A percentile compares a stretch with the other conserved stretches of the same genome.
Evolutionary conservation across 2,329 filamentous ascomycete species (phyloP).

Genomic region (Verticillium dahliae): DNA sequence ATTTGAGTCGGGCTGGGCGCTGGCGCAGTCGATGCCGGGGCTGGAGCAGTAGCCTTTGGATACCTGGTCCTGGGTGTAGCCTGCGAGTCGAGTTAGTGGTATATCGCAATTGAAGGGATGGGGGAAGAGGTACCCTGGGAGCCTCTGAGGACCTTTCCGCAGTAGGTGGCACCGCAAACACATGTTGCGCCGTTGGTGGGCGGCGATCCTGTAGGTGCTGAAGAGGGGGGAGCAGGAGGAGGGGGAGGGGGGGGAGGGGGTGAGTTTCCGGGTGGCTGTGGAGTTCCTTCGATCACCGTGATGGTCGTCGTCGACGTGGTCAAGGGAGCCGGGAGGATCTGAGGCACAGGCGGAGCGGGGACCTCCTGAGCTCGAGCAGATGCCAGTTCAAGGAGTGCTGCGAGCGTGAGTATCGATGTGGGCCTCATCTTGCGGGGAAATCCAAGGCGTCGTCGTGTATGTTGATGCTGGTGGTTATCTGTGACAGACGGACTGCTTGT

Average conservation of each 20-base stretch:
- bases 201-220: background rate
- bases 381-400: slow-evolving; percentile 1
- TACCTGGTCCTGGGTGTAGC: slow-evolving; percentile 19
- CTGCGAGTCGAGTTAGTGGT: background rate
- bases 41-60: slow-evolving; percentile 29
- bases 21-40: slow-evolving; percentile 24
- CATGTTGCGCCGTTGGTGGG: slow-evolving; percentile 24
- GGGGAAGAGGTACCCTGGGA: slow-evolving; percentile 6
- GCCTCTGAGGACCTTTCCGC: slow-evolving; percentile 27
- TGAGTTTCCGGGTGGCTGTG: background rate
- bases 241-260: background rate
- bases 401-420: background rate
- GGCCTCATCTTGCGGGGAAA: background rate
- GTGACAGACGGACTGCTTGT: too few species aligned
- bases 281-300: slow-evolving; percentile 3
- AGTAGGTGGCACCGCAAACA: slow-evolving; percentile 35
- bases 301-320: slow-evolving; percentile 4
- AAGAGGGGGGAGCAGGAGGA: background rate
- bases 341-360: slow-evolving; percentile 2
- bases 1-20: slow-evolving; percentile 20
- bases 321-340: background rate
- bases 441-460: background rate
- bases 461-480: too few species aligned
- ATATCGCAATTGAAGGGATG: background rate
- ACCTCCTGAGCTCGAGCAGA: slow-evolving; percentile 4